Base-by-base conservation (phyloP, 2,329 filamentous ascomycete species). In the Claviceps sp. region DNA sequence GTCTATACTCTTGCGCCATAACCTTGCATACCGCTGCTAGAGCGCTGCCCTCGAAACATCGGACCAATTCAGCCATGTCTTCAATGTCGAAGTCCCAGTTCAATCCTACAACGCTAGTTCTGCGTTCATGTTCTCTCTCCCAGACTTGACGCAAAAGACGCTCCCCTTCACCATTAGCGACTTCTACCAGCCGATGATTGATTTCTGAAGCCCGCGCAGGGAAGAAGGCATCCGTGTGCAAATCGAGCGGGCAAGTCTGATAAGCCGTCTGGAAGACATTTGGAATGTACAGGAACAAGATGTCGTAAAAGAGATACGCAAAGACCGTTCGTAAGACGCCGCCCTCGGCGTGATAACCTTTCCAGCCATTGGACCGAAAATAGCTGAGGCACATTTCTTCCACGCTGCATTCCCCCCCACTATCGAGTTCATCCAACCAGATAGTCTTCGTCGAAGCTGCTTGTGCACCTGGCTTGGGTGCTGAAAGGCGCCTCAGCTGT, bases 221-320 rank as follows among this genome's bases (percentile, higher is more conserved):
- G 63, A 88, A 97, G 70, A 98, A 98, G 2, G 86, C 83, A 64
- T 98, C 93, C 0, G 90, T 95, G 64, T 94, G 86, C 5, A 98
- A 72, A 65, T 98, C 93, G 3, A 98, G 72, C 1, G 93, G 93
- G 62, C 89, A 95, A 0, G 89, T 95, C 68, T 98, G 93, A 64
- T 88, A 98, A 1, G 85, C 81, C 5, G 93, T 98, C 65, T 97
- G 91, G 67, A 98, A 98, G 52, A 98, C 91, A 60, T 97, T 95
- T 26, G 93, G 91, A 5, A 97, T 80, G 66, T 95, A 95, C 26
- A 89, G 75, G 68, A 97, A 97, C 6, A 98, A 73, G 24, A 97
- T 80, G 66, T 98, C 91, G 71, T 84, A 93, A 72, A 97, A 95
- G 17, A 98, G 79, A 62, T 93, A 91, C 14, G 83, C 85, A 67